phyloP scores from a whole-genome alignment of 139 green algal species.

The Micractinium sp. region DNA sequence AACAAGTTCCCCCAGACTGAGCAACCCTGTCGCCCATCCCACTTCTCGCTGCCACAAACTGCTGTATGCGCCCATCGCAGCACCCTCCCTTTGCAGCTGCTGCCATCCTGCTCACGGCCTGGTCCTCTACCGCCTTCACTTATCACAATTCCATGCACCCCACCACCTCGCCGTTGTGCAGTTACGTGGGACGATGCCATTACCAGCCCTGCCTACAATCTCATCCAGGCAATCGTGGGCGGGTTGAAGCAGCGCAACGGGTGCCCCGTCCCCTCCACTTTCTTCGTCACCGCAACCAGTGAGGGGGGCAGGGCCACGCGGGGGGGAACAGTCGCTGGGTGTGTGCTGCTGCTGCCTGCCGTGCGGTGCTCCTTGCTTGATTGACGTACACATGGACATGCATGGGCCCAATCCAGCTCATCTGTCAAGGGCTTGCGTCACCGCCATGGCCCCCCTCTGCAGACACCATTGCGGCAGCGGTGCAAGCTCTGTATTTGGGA shows the following conservation, averaged over 20 bases:
- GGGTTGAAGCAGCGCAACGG: conserved; percentile 21
- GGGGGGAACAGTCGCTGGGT: no score
- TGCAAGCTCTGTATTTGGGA: conserved; percentile 10
- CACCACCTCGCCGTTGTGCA: not conserved
- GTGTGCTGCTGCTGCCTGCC: no score
- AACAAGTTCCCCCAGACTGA: no score
- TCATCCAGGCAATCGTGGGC: not conserved
- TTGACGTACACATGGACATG: no score
- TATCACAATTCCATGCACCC: not conserved
- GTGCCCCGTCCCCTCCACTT: conserved; percentile 16
- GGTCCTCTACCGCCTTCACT: no score
- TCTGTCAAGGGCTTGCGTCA: not conserved
- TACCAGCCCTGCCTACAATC: not conserved
- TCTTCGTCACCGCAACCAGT: not conserved
- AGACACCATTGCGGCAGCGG: conserved; percentile 7
- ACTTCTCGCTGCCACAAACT: not conserved
- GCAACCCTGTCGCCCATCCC: no score
- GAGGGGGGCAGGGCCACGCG: not conserved
- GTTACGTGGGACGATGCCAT: conserved; percentile 24
- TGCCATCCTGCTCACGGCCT: not conserved
- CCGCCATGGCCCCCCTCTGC: not conserved
- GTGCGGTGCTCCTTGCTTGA: no score
- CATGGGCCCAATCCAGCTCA: not conserved
- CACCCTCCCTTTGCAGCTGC: not conserved
- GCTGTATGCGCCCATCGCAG: not conserved